phyloP scores from a whole-genome alignment of 2,329 filamentous ascomycete genomes.

The Cytospora chrysosperma region DNA sequence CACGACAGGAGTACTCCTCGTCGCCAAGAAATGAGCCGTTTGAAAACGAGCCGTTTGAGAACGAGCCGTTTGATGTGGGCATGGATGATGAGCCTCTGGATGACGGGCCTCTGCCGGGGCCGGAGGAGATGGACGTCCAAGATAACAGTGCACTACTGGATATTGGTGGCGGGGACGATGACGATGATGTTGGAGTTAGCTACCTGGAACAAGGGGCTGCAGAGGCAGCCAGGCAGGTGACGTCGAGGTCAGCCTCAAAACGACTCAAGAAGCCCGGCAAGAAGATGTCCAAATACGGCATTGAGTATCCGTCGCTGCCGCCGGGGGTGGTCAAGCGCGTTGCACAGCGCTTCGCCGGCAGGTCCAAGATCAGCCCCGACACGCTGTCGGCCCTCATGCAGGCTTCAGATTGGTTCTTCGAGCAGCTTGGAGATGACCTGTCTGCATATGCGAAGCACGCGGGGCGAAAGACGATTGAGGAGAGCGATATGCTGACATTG shows the following conservation, averaged over 20 bases:
- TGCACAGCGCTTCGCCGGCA: slow-evolving; percentile 68
- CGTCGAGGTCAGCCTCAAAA: slow-evolving; percentile 11
- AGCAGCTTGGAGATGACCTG: slow-evolving; percentile 79
- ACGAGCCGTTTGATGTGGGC: neutral
- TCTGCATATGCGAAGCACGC: slow-evolving; percentile 78
- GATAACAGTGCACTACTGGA: neutral
- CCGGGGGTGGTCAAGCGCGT: slow-evolving; percentile 70
- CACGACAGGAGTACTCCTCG: slow-evolving; percentile 25
- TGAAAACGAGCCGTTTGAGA: slow-evolving; percentile 9
- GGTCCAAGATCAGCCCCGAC: slow-evolving; percentile 70
- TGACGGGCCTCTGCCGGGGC: slow-evolving; percentile 7
- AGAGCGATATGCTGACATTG: slow-evolving; percentile 76
- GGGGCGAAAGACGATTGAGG: slow-evolving; percentile 80
- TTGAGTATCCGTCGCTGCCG: slow-evolving; percentile 74
- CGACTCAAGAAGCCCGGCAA: slow-evolving; percentile 42
- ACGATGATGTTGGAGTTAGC: slow-evolving; percentile 27
- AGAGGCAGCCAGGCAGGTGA: neutral
- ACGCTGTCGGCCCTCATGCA: slow-evolving; percentile 73
- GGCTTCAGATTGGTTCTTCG: slow-evolving; percentile 89
- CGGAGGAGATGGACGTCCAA: slow-evolving; percentile 1
- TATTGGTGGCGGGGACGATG: slow-evolving; percentile 22
- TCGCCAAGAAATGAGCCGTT: slow-evolving; percentile 32
- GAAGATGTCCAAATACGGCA: slow-evolving; percentile 68
- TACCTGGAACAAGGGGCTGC: slow-evolving; percentile 5
- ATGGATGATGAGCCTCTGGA: slow-evolving; percentile 11